Evolutionary conservation across 371 early-diverging fungal genomes (phyloP), one percentile per base, ranked within the genome.

Genomic region (Mucor circinelloides): DNA sequence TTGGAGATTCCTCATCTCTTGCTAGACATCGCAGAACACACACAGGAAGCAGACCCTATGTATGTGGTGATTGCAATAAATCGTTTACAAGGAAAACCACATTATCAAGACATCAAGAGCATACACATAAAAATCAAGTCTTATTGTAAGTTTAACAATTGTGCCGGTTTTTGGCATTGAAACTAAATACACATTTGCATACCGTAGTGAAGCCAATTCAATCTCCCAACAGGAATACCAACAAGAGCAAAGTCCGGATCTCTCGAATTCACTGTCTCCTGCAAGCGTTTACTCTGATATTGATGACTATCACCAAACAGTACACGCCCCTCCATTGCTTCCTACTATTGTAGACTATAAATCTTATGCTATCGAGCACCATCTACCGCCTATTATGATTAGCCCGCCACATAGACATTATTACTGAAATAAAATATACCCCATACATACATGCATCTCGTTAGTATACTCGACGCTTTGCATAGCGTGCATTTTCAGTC

Each of bases 1-100:
- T 89, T 71, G 83, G 86, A 30, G 87, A 89, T 66, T 79, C 80
- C 4, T 79, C 80, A 54, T 76, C 77, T 50, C 62, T 79, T 19
- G 76, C 80, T 10, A 67, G 80, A 21, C 80, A 79, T 67, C 70
- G 80, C 13, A 70, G 75, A 57, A 79, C 80, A 32, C 80, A 79
- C 56, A 76, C 77, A 3, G 77, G 75, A 12, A 74, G 74, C 30
- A 64, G 77, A 19, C 75, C 77, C 17, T 79, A 79, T 67, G 64
- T 59, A 10, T 79, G 80, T 58, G 46, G 61, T 50, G 1, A 27
- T 10, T 87, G 87, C 70, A 77, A 75, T 60, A 84, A 83, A 71
- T 76, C 84, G 12, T 87, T 85, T 64, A 85, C 85, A 58, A 84
- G 90, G 62, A 88, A 88, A 77, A 85, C 87, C 9, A 89, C 86